phyloP scores from a whole-genome alignment of 2,329 filamentous ascomycete species.

The Lasiodiplodia sp. region DNA sequence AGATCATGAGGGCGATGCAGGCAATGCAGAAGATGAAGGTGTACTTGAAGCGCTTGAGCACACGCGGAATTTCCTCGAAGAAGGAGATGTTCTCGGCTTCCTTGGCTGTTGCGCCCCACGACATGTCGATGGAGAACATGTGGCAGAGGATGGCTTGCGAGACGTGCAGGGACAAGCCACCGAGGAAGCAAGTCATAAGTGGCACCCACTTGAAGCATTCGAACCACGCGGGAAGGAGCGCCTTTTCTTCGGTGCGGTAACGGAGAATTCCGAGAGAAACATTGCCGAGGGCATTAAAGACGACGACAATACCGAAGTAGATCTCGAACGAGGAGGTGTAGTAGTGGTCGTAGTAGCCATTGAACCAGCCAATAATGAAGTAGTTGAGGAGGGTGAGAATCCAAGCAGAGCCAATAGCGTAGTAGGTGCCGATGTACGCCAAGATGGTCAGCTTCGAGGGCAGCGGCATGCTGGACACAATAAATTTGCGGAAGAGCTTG shows the following conservation, averaged over 20 bases:
- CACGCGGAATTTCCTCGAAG: constrained; percentile 62
- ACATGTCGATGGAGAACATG: constrained; percentile 51
- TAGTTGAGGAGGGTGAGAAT: constrained; percentile 77
- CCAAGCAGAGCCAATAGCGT: constrained; percentile 79
- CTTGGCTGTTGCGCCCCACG: constrained; percentile 66
- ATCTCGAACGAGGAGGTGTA: constrained; percentile 79
- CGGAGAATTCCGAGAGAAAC: constrained; percentile 75
- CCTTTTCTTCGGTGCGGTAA: constrained; percentile 72
- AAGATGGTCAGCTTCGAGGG: constrained; percentile 79
- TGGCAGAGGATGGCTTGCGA: constrained; percentile 50
- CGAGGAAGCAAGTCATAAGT: constrained; percentile 50
- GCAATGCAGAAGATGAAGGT: constrained; percentile 61
- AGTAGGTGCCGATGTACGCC: constrained; percentile 82
- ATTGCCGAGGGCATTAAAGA: constrained; percentile 79
- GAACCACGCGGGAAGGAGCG: constrained; percentile 60
- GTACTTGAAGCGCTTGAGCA: constrained; percentile 64
- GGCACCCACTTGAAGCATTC: constrained; percentile 72
- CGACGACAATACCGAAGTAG: constrained; percentile 80
- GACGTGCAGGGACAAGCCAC: constrained; percentile 50
- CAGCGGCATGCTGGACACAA: constrained; percentile 75
- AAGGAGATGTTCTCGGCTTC: constrained; percentile 65
- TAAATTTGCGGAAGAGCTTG: constrained; percentile 76
- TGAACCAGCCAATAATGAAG: constrained; percentile 78
- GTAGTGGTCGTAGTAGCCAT: constrained; percentile 78
- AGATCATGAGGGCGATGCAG: constrained; percentile 57